A percentile compares a stretch with the other conserved stretches of the same genome.
These are phyloP conservation scores for Colletotrichum scovillei DNA, from an alignment of 2,329 filamentous ascomycete species.

Conservation along the genomic window DNA sequence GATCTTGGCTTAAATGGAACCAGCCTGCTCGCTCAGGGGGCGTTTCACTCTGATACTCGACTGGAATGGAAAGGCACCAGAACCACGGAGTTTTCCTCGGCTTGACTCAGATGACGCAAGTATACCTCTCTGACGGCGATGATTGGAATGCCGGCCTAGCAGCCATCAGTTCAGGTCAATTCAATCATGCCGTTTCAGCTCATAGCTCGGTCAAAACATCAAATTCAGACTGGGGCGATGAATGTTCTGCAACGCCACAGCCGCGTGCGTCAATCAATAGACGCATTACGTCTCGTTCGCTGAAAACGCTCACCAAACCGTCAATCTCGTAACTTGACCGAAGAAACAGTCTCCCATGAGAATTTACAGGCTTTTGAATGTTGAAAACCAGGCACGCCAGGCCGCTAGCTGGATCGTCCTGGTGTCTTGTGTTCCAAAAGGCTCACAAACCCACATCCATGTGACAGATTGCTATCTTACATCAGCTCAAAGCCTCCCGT, in stretches of 20 bases:
- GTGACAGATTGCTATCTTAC: not conserved
- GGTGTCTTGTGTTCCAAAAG: not conserved
- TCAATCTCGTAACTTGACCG: not conserved
- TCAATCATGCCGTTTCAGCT: constrained; percentile 1
- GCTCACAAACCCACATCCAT: not conserved
- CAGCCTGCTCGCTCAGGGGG: not conserved
- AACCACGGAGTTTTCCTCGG: not conserved
- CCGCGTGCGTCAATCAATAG: constrained; percentile 1
- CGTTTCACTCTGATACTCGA: constrained; percentile 26
- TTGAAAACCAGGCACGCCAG: not conserved
- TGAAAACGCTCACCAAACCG: not conserved
- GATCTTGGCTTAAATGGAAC: not conserved
- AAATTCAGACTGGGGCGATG: not conserved
- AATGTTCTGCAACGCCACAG: constrained; percentile 21
- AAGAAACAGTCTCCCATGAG: not conserved
- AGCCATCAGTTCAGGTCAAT: not conserved
- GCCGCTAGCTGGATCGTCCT: not conserved
- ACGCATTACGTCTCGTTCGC: not conserved
- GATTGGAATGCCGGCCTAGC: constrained; percentile 19
- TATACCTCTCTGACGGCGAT: not conserved
- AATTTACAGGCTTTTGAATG: not conserved
- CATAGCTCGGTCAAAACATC: not conserved
- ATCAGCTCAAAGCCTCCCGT: not conserved
- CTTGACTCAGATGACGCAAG: constrained; percentile 6
- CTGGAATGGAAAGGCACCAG: constrained; percentile 22